Evolutionary conservation across 176 grass and related monocot genomes (phyloP), one percentile per base, ranked within the genome.

Genomic region (Lolium perenne): DNA sequence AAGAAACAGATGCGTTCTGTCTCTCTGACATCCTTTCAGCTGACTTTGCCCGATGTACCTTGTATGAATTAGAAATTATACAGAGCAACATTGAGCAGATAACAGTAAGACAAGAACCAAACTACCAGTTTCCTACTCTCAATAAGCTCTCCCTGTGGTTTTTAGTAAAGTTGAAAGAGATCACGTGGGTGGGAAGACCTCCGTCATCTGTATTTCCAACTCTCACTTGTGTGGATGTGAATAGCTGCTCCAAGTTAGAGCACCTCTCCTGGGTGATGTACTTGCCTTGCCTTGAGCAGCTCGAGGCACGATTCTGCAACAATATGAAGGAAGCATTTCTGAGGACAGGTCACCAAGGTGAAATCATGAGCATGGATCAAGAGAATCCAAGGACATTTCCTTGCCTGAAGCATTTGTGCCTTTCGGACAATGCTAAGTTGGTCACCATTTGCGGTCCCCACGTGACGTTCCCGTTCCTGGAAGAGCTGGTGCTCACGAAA

Each of bases 401-500:
- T 32, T 65, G 78, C 78, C 59, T 35, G 14, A 43, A 64, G 29
- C 1, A 46, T 5, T 0, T 80, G 58, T 6, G 20, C 5, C 70
- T 73, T 23, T 73, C 70, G 2, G 10, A 48, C 11, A 49, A 10
- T 15, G 0, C 0, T 0, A 16, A 20, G 41, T 1, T 80, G 60
- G 8, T 25, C 78, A 80, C 22, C 22, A 49, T 80, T 15, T 80
- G 78, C 0, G 43, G 3, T 1, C 61, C 41, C 0, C 15, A 20
- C 1, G 43, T 65, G 60, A 80, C 22, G 7, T 80, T 80, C 78
- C 60, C 14, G 2, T 80, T 43, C 14, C 78, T 80, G 4, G 78
- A 65, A 21, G 7, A 23, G 41, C 0, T 65, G n/a, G 21, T 5
- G 6, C 69, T 72, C 6, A 64, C 21, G 6, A 15, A 25, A 3